Base-by-base conservation (phyloP, 148 eudicot genomes). In the Pharnaceum exiguum region DNA sequence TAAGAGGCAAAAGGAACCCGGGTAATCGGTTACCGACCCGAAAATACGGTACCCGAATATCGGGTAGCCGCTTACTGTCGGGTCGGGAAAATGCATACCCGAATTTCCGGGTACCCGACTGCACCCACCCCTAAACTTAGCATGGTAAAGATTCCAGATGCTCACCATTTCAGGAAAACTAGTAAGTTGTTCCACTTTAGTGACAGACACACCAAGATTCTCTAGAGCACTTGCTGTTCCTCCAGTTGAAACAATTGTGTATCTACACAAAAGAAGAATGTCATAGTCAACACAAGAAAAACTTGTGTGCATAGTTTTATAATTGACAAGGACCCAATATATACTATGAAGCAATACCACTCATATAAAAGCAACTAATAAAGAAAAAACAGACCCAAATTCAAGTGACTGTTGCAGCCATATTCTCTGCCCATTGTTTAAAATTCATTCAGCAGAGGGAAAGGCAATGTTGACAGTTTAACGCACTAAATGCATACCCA, bases 121-220 rank as follows among this genome's bases (percentile, higher is more conserved):
- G n/a, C n/a, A n/a, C n/a, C n/a, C n/a, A n/a, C n/a, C n/a, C n/a
- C n/a, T n/a, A n/a, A n/a, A n/a, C n/a, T n/a, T n/a, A 27, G 10
- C 25, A 17, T 6, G 33, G 26, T 33, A 31, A 30, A 42, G 29
- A 46, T 23, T 42, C 33, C 15, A 43, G 45, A 32, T 10, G 31
- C 79, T 71, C 42, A 89, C 99, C 99, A 94, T 94, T 77, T 94
- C 99, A 28, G 99, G 99, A 58, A 94, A 94, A 55, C 48, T 32
- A 39, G 99, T 94, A 25, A 94, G 55, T 43, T 89, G 75, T 72
- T 94, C 99, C 63, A 94, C 99, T 74, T 80, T 86, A 59, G 95
- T 89, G 27, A 94, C 99, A 57, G 89, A 61, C 6, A 89, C 79
- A 33, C 99, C 95, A 63, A 72, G 71, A 62, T 62, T 72, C 61